These are phyloP conservation scores for Apiospora marii DNA, from an alignment of 2,329 filamentous ascomycete genomes.

Conservation along the genomic window DNA sequence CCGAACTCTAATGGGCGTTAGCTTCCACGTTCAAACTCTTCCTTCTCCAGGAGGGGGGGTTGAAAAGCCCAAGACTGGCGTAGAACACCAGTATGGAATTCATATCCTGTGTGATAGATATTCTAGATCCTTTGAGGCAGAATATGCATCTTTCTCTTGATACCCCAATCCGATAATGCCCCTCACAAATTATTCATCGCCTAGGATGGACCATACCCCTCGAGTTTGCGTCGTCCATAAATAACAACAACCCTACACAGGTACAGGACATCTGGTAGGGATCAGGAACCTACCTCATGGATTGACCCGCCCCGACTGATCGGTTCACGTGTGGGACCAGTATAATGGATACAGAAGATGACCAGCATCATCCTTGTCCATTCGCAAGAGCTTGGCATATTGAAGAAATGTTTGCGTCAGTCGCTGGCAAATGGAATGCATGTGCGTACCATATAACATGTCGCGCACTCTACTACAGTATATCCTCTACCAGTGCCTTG, in stretches of 20 bases:
- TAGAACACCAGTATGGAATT: neutral
- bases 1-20: neutral
- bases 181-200: neutral
- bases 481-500: neutral
- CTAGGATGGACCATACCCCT: neutral
- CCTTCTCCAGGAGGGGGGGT: neutral
- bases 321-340: neutral
- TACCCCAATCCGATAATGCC: neutral
- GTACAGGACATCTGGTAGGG: neutral
- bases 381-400: neutral
- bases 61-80: neutral
- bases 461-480: neutral
- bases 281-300: neutral
- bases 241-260: neutral
- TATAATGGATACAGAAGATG: neutral
- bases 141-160: neutral
- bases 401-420: slow-evolving; percentile 1
- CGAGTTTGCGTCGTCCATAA: neutral
- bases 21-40: neutral
- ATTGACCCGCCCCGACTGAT: neutral
- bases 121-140: neutral
- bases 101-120: neutral
- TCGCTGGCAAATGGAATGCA: neutral
- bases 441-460: neutral
- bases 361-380: neutral